Base-by-base conservation (phyloP, 331 rosid genomes). In the Arachis monticola region DNA sequence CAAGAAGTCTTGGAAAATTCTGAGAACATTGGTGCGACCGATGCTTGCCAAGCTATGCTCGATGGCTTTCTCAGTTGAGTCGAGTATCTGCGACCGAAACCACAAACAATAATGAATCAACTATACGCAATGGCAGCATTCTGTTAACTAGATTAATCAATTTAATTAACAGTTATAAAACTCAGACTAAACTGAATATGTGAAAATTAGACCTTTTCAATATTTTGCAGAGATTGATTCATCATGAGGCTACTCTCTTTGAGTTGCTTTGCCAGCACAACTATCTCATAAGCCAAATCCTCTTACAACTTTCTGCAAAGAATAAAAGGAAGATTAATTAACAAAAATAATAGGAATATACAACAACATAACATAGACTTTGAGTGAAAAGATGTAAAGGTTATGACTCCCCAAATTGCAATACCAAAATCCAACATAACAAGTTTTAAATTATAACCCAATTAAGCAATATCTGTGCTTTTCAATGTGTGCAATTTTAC, bases 261-360 rank as follows among this genome's bases (percentile, higher is more conserved):
- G 70, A 94, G 97, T 77, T 92, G 95, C 84, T 80, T 86, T 1
- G 99, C 99, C 86, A 94, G 76, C 74, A 82, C 92, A 78, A 94
- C 96, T 97, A 94, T 92, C 88, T 94, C 97, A 70, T 88, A 96
- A 0, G 99, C 90, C 88, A 94, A 86, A 86, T 87, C 97, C 41
- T 94, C 99, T 81, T 94, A 97, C 81, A 94, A 96, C 84, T 70
- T 88, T 79, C 99, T 93, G 76, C 42, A 10, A 12, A 8, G 22
- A 31, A 65, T 5, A 67, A 74, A 50, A 12, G 57, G 22, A n/a
- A 52, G n/a, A 0, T 0, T 52, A 48, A 9, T 8, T 48, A 9
- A 48, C 9, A 17, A 8, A 48, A 48, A 48, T 9, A 64, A 17
- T 70, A 80, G 60, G 5, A 46, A 76, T 13, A 6, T 2, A 66